phyloP scores from a whole-genome alignment of 2,329 filamentous ascomycete genomes.

The Hysterium pulicare region DNA sequence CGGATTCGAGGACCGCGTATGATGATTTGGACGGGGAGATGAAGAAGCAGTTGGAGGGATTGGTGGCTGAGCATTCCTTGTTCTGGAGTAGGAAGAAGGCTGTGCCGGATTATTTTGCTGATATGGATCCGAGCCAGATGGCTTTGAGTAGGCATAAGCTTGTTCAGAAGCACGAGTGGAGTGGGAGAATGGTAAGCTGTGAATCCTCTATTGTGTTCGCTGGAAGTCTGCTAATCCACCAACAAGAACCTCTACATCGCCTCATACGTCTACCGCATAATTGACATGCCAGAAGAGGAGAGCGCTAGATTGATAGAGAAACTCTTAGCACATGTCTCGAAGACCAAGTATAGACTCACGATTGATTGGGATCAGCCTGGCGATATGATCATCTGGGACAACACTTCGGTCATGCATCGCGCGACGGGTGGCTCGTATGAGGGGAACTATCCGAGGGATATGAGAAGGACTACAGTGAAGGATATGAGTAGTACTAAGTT shows the following conservation, averaged over 20 bases:
- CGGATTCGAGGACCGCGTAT: constrained; percentile 13
- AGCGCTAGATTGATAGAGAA: constrained; percentile 32
- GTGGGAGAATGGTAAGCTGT: constrained; percentile 46
- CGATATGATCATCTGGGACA: constrained; percentile 58
- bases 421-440: constrained; percentile 47
- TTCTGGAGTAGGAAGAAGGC: constrained; percentile 51
- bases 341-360: constrained; percentile 43
- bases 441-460: constrained; percentile 48
- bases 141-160: constrained; percentile 44
- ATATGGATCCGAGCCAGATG: constrained; percentile 39
- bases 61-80: constrained; percentile 31
- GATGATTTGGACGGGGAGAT: constrained; percentile 19
- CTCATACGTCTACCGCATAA: constrained; percentile 51
- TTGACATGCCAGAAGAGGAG: constrained; percentile 31
- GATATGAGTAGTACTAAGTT: constrained; percentile 40
- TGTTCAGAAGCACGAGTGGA: constrained; percentile 49
- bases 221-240: too few relatives aligned
- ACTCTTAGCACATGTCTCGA: constrained; percentile 46
- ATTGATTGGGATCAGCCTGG: constrained; percentile 48
- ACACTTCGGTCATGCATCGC: constrained; percentile 55
- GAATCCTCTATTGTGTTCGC: too few relatives aligned
- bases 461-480: constrained; percentile 55
- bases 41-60: constrained; percentile 16
- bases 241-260: constrained; percentile 55
- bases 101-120: constrained; percentile 45